phyloP scores from a whole-genome alignment of 2,329 filamentous ascomycete genomes.

The Cercospora sp. region DNA sequence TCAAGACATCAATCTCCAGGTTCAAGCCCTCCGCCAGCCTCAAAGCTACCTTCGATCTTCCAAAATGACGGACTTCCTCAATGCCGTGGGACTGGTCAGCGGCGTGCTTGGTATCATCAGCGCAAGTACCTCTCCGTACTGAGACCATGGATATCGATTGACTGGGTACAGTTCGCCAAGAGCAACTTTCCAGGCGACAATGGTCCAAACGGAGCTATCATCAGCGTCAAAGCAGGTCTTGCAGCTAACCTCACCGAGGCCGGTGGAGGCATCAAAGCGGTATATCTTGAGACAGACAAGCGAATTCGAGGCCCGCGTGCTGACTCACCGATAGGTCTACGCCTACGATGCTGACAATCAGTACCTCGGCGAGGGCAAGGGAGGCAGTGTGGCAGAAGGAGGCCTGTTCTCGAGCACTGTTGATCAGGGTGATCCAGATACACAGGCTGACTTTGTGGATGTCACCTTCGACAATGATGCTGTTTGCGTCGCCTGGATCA shows the following conservation, averaged over 20 bases:
- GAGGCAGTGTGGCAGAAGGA: not conserved
- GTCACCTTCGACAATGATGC: not conserved
- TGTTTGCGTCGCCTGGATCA: not conserved
- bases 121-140: not conserved
- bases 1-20: not conserved
- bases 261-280: not conserved
- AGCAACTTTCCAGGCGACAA: not conserved
- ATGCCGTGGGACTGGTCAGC: not conserved
- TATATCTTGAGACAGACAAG: not conserved
- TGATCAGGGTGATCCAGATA: not conserved
- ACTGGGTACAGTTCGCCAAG: not conserved
- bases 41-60: not conserved
- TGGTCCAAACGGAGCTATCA: not conserved
- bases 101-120: not conserved
- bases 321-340: not conserved
- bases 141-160: not conserved
- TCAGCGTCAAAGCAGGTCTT: not conserved
- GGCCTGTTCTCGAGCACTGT: not conserved
- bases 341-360: not conserved
- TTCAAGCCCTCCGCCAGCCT: not conserved
- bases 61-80: not conserved
- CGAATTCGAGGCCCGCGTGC: not conserved
- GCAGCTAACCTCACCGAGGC: not conserved
- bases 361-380: not conserved
- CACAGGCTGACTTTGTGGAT: not conserved